Conservation (phyloP, 441 rosid species). For the Dalechampia spathulata region DNA sequence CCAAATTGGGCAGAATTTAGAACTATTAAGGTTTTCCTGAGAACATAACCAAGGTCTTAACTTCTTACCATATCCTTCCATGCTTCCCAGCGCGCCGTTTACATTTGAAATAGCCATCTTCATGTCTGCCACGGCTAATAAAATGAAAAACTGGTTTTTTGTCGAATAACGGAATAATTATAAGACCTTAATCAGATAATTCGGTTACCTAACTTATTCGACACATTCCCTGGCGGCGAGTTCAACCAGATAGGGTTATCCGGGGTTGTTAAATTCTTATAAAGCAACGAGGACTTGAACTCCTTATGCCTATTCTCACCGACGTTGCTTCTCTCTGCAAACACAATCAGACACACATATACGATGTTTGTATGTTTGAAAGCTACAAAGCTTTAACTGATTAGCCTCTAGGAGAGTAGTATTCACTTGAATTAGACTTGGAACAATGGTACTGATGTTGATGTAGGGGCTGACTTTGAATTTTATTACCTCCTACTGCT, state of each 20-base stretch:
- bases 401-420: slow-evolving; percentile 27
- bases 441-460: slow-evolving; percentile 17
- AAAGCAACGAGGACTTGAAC: slow-evolving; percentile 23
- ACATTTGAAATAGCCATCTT: slow-evolving; percentile 19
- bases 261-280: slow-evolving; percentile 12
- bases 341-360: no score
- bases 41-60: slow-evolving; percentile 23
- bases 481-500: slow-evolving; percentile 15
- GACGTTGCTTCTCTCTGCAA: slow-evolving; percentile 27
- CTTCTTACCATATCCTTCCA: slow-evolving; percentile 13
- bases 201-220: slow-evolving; percentile 21
- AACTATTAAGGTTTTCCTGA: background rate
- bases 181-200: background rate
- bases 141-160: background rate
- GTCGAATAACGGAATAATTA: background rate
- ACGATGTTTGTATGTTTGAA: no score
- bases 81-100: slow-evolving; percentile 18
- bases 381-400: no score
- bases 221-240: slow-evolving; percentile 15
- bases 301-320: slow-evolving; percentile 13
- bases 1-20: background rate
- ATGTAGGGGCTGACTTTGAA: slow-evolving; percentile 12
- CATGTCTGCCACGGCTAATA: slow-evolving; percentile 21
- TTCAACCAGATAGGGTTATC: slow-evolving; percentile 8
- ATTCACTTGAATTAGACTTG: slow-evolving; percentile 16